Base-by-base conservation (phyloP, 352 stramenopile species). In the Pythium phragmitis region DNA sequence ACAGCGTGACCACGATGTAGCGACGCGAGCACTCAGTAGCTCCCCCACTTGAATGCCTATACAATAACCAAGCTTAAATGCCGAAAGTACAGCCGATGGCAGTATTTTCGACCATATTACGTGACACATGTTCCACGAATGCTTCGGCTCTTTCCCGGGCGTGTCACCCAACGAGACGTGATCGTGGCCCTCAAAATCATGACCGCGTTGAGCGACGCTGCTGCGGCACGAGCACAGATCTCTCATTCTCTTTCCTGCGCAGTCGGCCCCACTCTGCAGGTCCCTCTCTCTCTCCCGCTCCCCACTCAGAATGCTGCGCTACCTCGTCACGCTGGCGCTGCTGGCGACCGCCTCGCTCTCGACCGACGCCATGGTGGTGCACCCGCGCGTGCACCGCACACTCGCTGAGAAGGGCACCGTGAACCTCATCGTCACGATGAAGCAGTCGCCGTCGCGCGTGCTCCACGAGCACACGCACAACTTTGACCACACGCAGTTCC, bases 401-500 rank as follows among this genome's bases (percentile, higher is more conserved):
- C 61, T 79, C 1, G 59, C 52, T 6, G 21, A 37, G 13, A 55
- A 74, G 46, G 71, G 68, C 53, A 65, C 55, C 14, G 65, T 72
- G 34, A 76, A 79, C 59, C 26, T 79, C 48, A 65, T 79, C 34
- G 63, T 74, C 21, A 76, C 65, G 33, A 48, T 76, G 41, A 67
- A 63, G 46, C 52, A 57, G 21, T 47, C 49, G 58, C 51, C 58
- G 37, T 51, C 49, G 39, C 48, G 58, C 39, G 48, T 59, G 58
- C 39, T 65, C 13, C 17, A 42, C 2, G 58, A 51, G 17, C 48
- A 58, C 39, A 56, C 50, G 16, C 6, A 30, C 47, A 33, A 21
- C 57, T 51, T 53, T 37, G 30, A 28, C 52, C 23, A 60, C 12
- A n/a, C 11, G 17, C 41, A 50, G 41, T 42, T 50, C 41, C 14